Conservation (phyloP, 2,329 filamentous ascomycete genomes). For the Cytospora paraplurivora region DNA sequence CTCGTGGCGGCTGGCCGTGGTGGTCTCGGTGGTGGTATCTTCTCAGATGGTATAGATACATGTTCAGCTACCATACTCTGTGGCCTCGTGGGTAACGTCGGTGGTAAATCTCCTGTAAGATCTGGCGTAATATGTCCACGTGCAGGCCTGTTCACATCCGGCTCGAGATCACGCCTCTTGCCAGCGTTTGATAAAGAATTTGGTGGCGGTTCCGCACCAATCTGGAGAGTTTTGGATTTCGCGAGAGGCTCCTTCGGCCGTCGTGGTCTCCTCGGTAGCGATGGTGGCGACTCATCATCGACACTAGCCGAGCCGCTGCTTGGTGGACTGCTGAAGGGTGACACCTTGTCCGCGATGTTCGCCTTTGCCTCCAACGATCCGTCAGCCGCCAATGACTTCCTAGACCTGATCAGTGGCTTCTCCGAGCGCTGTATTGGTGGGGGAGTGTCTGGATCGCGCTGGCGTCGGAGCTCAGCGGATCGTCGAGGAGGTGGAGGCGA, state of each 20-base stretch:
- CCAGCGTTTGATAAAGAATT: slow-evolving; percentile 51
- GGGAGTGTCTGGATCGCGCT: slow-evolving; percentile 49
- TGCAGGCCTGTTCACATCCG: slow-evolving; percentile 44
- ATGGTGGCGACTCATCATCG: slow-evolving; percentile 52
- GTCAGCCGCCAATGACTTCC: slow-evolving; percentile 34
- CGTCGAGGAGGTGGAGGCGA: slow-evolving; percentile 66
- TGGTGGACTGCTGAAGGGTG: slow-evolving; percentile 86
- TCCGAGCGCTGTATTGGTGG: slow-evolving; percentile 80
- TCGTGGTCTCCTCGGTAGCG: slow-evolving; percentile 53
- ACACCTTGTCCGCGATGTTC: slow-evolving; percentile 53
- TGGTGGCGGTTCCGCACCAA: slow-evolving; percentile 54
- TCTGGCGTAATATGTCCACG: slow-evolving; percentile 45
- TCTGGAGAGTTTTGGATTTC: slow-evolving; percentile 39
- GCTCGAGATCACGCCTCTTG: slow-evolving; percentile 49
- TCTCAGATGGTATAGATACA: slow-evolving; percentile 34
- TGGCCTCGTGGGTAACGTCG: slow-evolving; percentile 54
- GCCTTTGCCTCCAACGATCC: slow-evolving; percentile 38
- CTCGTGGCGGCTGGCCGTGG: slow-evolving; percentile 39
- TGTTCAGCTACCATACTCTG: slow-evolving; percentile 40
- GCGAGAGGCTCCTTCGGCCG: slow-evolving; percentile 44
- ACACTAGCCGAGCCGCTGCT: slow-evolving; percentile 63
- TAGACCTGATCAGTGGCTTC: slow-evolving; percentile 53
- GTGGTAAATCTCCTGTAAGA: slow-evolving; percentile 46
- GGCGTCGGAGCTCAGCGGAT: slow-evolving; percentile 60
- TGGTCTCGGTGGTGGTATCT: slow-evolving; percentile 49